Conservation (phyloP, 768 basidiomycete species). For the Zangia roseola region DNA sequence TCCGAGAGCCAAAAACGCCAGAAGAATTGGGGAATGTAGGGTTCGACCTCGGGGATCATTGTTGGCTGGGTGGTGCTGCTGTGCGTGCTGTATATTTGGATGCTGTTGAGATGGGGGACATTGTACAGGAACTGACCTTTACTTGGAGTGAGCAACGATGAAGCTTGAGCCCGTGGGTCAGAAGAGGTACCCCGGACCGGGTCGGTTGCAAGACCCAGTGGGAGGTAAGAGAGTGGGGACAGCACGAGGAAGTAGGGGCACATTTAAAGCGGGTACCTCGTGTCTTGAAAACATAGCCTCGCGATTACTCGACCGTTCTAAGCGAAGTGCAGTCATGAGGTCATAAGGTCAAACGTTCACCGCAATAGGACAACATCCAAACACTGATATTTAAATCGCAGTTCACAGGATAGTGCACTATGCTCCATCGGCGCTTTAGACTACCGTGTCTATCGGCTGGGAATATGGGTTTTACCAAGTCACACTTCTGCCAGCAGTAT, state of each 20-base stretch:
- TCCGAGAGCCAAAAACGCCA: constrained; percentile 51
- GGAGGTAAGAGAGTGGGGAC: neutral
- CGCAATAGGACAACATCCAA: too few relatives aligned
- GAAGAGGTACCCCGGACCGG: neutral
- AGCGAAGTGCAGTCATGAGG: neutral
- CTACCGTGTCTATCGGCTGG: constrained; percentile 22
- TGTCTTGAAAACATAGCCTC: constrained; percentile 13
- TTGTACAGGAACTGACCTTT: too few relatives aligned
- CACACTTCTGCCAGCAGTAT: too few relatives aligned
- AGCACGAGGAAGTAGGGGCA: constrained; percentile 2
- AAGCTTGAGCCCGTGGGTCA: neutral
- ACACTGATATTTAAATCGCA: constrained; percentile 5
- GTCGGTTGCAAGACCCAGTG: constrained; percentile 6
- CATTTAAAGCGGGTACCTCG: constrained; percentile 12
- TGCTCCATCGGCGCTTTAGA: constrained; percentile 2
- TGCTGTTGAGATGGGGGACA: neutral
- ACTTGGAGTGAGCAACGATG: neutral
- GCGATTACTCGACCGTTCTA: neutral
- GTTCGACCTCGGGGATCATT: constrained; percentile 25
- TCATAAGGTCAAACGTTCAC: neutral
- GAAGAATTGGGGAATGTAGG: constrained; percentile 46
- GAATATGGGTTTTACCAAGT: constrained; percentile 1
- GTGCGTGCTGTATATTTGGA: too few relatives aligned
- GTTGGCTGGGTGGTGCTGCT: neutral
- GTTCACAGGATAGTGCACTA: constrained; percentile 18